Conservation (phyloP, 768 basidiomycete species). For the Phlebiopsis flavidoalba region DNA sequence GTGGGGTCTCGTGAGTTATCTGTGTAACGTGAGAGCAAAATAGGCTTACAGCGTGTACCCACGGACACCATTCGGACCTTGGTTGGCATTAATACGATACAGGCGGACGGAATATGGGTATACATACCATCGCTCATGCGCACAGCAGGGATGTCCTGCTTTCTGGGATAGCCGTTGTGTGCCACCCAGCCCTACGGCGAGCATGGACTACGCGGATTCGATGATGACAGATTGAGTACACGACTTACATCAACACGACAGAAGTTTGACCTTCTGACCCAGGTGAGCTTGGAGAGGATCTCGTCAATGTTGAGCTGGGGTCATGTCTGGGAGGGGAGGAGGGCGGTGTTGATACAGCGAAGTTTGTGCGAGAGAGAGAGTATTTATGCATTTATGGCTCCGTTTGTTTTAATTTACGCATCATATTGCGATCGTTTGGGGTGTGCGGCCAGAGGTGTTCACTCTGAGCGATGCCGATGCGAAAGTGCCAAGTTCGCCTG, state of each 20-base stretch:
- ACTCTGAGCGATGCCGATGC: background rate
- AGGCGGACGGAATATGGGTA: too few relatives aligned
- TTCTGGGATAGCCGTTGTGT: conserved; percentile 38
- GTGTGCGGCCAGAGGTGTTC: background rate
- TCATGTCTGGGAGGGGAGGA: background rate
- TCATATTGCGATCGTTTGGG: background rate
- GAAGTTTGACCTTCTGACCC: conserved; percentile 39
- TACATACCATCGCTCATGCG: conserved; percentile 42
- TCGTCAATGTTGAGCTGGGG: conserved; percentile 31
- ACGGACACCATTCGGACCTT: conserved; percentile 46
- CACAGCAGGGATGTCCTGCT: conserved; percentile 35
- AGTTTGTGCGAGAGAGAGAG: background rate
- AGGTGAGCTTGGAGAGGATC: conserved; percentile 33
- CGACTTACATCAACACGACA: conserved; percentile 34
- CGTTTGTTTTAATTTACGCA: background rate
- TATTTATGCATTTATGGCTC: background rate
- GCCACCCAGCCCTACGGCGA: conserved; percentile 41
- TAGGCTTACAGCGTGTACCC: conserved; percentile 37
- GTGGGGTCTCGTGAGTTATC: background rate
- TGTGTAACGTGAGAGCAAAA: background rate
- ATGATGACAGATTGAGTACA: background rate
- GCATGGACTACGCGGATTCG: background rate
- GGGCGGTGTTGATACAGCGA: background rate
- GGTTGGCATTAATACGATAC: too few relatives aligned
- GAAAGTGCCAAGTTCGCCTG: background rate